Base-by-base conservation (phyloP, 2,329 filamentous ascomycete genomes). In the Emmonsiellopsis sp. region DNA sequence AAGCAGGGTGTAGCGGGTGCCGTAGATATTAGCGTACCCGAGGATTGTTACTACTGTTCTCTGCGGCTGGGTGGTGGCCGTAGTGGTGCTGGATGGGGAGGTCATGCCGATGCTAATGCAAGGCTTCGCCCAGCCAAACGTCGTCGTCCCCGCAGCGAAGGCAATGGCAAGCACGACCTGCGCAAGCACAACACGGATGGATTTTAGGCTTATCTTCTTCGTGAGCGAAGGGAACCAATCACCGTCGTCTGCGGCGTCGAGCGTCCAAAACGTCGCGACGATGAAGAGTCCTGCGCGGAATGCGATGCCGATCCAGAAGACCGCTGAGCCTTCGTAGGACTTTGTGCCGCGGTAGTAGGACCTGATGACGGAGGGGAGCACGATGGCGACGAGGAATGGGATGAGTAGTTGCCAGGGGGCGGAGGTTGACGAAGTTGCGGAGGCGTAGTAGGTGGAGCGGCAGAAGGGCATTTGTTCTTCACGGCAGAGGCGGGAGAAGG, bases 391-490 rank as follows among this genome's bases (percentile, higher is more conserved):
- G n/a, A 81, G 63, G 61, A 90, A 87, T 0, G 92, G 89, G 47
- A 97, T 86, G 6, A 77, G 70, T 14, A 96, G 78, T 68, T 97
- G 92, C 89, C 91, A 96, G 1, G 84, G 80, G 1, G 92, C 88
- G 2, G 92, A 96, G 1, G 91, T 97, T 0, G 93, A 97, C 0
- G 92, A 95, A 2, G 85, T 88, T 8, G 86, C 82, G 0, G 92
- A 96, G 4, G 90, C 86, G 66, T 98, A 98, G 74, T 96, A 98
- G 0, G 93, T 96, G 2, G 92, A 95, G 52, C 82, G 83, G 75
- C 93, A 98, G 72, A 86, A 94, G 0, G 93, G 93, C 88, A 97
- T 96, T 72, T 98, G 93, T 72, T 98, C 93, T 69, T 98, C 93
- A 54, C 93, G 86, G 67, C 93, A 98, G 17, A 98, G 83, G 60